Evolutionary conservation across 768 basidiomycete genomes (phyloP).

Genomic region (Serpula lacrymans): DNA sequence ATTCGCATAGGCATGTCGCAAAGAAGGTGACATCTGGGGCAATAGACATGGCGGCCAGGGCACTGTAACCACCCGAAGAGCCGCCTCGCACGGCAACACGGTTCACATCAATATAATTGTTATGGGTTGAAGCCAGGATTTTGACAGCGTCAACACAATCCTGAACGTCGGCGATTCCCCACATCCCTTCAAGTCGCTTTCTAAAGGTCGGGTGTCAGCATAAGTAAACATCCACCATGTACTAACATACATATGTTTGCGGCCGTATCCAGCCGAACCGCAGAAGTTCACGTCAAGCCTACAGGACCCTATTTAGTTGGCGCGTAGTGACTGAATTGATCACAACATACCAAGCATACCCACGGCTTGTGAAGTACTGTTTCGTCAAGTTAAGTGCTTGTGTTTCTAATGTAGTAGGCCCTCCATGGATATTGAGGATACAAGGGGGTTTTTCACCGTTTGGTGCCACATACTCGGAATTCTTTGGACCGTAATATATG

Average conservation of each 20-base stretch:
- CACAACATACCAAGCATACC: conserved; percentile 61
- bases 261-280: conserved; percentile 73
- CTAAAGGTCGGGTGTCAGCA: conserved; percentile 16
- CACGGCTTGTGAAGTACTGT: conserved; percentile 67
- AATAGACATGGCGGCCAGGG: conserved; percentile 44
- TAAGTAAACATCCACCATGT: background rate
- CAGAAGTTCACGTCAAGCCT: conserved; percentile 78
- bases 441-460: conserved; percentile 65
- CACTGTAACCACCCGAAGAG: conserved; percentile 73
- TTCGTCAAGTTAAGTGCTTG: conserved; percentile 53
- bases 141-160: conserved; percentile 59
- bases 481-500: conserved; percentile 65
- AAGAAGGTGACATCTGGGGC: conserved; percentile 47
- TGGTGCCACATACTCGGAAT: conserved; percentile 53
- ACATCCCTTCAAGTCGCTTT: conserved; percentile 53
- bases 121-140: conserved; percentile 40
- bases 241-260: conserved; percentile 49
- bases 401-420: conserved; percentile 51
- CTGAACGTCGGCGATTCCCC: conserved; percentile 73
- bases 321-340: background rate
- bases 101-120: conserved; percentile 57
- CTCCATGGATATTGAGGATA: conserved; percentile 65
- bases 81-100: conserved; percentile 69
- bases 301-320: background rate
- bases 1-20: conserved; percentile 62